Base-by-base conservation (phyloP, 163 green algal genomes). In the Prototheca cutis region DNA sequence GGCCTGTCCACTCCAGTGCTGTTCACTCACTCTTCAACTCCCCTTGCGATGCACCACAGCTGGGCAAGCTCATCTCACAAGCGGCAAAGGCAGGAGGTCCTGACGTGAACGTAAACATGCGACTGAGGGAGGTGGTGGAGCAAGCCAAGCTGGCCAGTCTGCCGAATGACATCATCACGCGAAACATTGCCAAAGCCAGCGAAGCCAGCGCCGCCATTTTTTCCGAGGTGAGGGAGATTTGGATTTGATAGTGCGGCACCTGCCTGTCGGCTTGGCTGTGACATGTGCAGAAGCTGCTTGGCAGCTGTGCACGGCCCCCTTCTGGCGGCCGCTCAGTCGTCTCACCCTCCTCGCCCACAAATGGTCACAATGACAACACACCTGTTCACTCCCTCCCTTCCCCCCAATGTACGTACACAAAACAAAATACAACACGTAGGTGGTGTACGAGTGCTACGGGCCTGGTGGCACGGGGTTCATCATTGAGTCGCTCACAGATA, bases 401-500 rank as follows among this genome's bases (percentile, higher is more conserved):
- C 25, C 5, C 25, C 42, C 10, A 51, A 25, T 28, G n/a, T n/a
- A n/a, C n/a, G n/a, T n/a, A n/a, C n/a, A n/a, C n/a, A n/a, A n/a
- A n/a, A n/a, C n/a, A n/a, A n/a, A n/a, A n/a, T n/a, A n/a, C n/a
- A n/a, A n/a, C n/a, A n/a, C 13, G 42, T 17, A 58, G 48, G 28
- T 59, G 25, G 54, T 59, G 4, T 69, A 69, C 25, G 62, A 69
- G 45, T 61, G 58, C 4, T 66, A 66, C 34, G 86, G 86, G 1
- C 55, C 71, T 40, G 75, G 83, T 4, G 85, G 85, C 31, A 83
- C 81, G 10, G 88, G 89, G 7, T 93, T 96, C 48, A 70, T 98
- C 10, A 80, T 95, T 30, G 87, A 95, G 51, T 89, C 75, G 42
- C 72, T 97, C 0, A 97, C 88, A 17, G 91, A 97, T 79, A 97